Base-by-base conservation (phyloP, 1,139 yeast species). In the Nadsonia commutata region DNA sequence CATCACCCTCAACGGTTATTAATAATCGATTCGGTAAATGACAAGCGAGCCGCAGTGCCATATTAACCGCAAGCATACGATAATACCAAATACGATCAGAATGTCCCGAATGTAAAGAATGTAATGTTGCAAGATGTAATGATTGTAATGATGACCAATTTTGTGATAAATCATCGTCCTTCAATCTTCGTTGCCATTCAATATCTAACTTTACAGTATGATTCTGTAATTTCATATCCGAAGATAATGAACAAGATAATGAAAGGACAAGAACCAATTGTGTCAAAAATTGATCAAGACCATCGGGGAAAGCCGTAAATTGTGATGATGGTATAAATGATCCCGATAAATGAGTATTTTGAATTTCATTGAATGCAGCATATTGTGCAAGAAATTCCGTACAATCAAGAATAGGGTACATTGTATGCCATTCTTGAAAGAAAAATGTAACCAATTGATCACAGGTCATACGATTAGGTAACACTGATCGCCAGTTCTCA, bases 1-100 rank as follows among this genome's bases (percentile, higher is more conserved):
- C 63, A 46, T 70, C 68, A 3, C 75, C 69, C 39, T 76, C 75
- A 43, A 72, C 72, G 7, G 76, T 72, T 5, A 80, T 78, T 4
- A 85, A 88, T 0, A 93, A 88, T 13, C 88, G 81, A 13, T 94
- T 95, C 61, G 94, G 81, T 51, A 94, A 71, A 57, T 85, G 94
- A 43, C 86, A 67, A 52, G 95, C 74, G 44, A 86, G 64, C 52
- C 86, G 93, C 55, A 83, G 94, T 2, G 90, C 80, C 88, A 83
- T 81, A 21, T 86, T 78, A 4, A 80, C 76, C 6, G 81, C 78
- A 52, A 80, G 67, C 39, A 90, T 88, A 48, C 95, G 68, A 39
- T 80, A 67, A 46, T 79, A 81, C 63, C 84, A 85, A 47, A 86
- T 72, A 1, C 85, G 78, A 13, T 77, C 71, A 37, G 78, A 72